Evolutionary conservation across 2,329 filamentous ascomycete genomes (phyloP).

Genomic region (Talaromyces sp.): DNA sequence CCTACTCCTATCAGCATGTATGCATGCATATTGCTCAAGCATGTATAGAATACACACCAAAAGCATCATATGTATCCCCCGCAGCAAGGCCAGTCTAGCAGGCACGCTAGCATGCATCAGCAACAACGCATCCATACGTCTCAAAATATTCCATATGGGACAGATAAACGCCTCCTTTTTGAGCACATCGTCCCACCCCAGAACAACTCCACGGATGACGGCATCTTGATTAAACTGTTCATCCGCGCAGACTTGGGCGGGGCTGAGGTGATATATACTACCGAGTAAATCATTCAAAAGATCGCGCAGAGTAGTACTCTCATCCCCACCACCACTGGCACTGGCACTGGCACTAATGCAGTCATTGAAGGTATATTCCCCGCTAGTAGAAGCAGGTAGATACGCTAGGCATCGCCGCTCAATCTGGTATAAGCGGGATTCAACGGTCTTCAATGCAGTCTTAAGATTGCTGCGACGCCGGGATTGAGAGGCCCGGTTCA

Average conservation of each 20-base stretch:
- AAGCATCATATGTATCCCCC: slow-evolving; percentile 2
- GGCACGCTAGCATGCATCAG: not conserved
- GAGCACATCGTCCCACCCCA: not conserved
- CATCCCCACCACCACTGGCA: not conserved
- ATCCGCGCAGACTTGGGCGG: not conserved
- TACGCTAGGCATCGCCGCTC: not conserved
- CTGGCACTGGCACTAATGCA: not conserved
- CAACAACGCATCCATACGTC: not conserved
- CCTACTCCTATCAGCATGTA: not conserved
- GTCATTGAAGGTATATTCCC: not conserved
- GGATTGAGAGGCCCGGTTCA: slow-evolving; percentile 11
- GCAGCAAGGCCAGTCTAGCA: not conserved
- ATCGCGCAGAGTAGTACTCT: not conserved
- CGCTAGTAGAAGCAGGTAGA: not conserved
- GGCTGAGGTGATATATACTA: not conserved
- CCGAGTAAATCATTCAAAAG: not conserved
- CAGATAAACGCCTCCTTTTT: not conserved
- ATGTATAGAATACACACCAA: not conserved
- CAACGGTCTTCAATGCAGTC: not conserved
- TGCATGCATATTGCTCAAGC: not conserved
- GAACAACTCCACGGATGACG: not conserved
- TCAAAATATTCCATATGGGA: slow-evolving; percentile 7
- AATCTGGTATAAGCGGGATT: slow-evolving; percentile 5
- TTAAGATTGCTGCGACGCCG: not conserved
- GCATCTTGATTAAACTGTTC: not conserved